Base-by-base conservation (phyloP, 345 rosid genomes). In the Microthlaspi erraticum region DNA sequence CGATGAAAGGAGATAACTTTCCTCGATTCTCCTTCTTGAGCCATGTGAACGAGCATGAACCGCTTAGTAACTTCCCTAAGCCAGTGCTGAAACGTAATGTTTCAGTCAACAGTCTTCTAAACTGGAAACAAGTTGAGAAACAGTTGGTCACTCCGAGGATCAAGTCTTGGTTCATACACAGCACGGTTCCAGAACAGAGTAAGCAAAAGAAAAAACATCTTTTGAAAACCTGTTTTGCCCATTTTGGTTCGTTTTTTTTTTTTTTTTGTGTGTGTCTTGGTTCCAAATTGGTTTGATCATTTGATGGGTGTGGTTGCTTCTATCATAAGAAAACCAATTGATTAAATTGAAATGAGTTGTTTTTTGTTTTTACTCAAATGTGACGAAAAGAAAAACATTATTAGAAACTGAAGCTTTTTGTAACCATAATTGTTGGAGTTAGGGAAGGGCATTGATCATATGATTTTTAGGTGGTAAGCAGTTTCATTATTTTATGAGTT, bases 81-180 rank as follows among this genome's bases (percentile, higher is more conserved):
- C 68, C 83, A 53, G 79, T 81, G 83, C 70, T 95, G 11, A 74
- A 74, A 74, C 68, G 67, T 36, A 86, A 84, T 3, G 87, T 89
- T 71, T 94, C 98, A 9, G 83, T 89, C 86, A 70, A 96, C 8
- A 95, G 88, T 66, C 80, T 86, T n/a, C 75, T 89, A 18, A 85
- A 83, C 76, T 72, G 81, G 69, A 87, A 94, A 80, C 97, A 85
- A 77, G 74, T 75, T 19, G 88, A 83, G 39, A 63, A 75, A 72
- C 97, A 77, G 75, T 79, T 68, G 54, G 74, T 66, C 8, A 33
- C 81, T 6, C 96, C 80, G 16, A 77, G 90, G 77, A 86, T 89
- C 78, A 88, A 86, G 81, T 88, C 87, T 44, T 89, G 89, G 18
- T 88, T 93, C 82, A 87, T 93, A 52, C 98, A 88, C 64, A 80